Evolutionary conservation across 331 rosid species (phyloP).

Genomic region (Malus hybrid): DNA sequence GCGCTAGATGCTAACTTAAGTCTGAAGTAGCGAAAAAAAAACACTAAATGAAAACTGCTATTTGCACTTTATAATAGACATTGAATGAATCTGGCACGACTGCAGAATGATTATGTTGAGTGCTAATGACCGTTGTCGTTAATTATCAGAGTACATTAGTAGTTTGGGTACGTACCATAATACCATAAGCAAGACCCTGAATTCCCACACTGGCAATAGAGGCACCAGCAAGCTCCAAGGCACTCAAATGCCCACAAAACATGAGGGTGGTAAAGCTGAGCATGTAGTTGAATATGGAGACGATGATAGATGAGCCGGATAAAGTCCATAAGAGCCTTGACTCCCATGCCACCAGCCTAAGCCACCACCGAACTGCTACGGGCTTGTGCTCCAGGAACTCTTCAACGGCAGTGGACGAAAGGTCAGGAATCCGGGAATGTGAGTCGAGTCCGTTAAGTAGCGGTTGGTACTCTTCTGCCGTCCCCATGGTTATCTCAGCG

Average conservation of each 20-base stretch:
- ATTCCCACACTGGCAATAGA: slow-evolving; percentile 63
- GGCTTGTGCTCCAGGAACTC: slow-evolving; percentile 41
- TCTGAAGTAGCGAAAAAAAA: too few species aligned
- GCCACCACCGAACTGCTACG: slow-evolving; percentile 35
- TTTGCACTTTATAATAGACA: too few species aligned
- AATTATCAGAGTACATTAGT: background rate
- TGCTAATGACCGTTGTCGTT: too few species aligned
- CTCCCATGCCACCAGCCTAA: slow-evolving; percentile 52
- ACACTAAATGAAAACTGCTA: too few species aligned
- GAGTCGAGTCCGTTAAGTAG: slow-evolving; percentile 25
- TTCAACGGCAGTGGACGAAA: slow-evolving; percentile 34
- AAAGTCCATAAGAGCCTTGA: slow-evolving; percentile 56
- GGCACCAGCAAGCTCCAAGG: slow-evolving; percentile 66
- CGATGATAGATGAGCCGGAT: slow-evolving; percentile 47
- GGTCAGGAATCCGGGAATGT: slow-evolving; percentile 17
- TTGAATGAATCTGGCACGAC: too few species aligned
- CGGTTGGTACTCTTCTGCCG: slow-evolving; percentile 19
- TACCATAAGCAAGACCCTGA: slow-evolving; percentile 66
- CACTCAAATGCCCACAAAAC: slow-evolving; percentile 56
- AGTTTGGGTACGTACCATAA: slow-evolving; percentile 32
- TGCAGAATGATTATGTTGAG: too few species aligned
- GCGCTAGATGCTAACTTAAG: too few species aligned
- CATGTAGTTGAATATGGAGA: slow-evolving; percentile 53
- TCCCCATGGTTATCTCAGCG: background rate
- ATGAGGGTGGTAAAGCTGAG: slow-evolving; percentile 54